A percentile compares a stretch with the other conserved stretches of the same genome.
phyloP scores from a whole-genome alignment of 2,329 filamentous ascomycete species.

The Aspergillus sp. region DNA sequence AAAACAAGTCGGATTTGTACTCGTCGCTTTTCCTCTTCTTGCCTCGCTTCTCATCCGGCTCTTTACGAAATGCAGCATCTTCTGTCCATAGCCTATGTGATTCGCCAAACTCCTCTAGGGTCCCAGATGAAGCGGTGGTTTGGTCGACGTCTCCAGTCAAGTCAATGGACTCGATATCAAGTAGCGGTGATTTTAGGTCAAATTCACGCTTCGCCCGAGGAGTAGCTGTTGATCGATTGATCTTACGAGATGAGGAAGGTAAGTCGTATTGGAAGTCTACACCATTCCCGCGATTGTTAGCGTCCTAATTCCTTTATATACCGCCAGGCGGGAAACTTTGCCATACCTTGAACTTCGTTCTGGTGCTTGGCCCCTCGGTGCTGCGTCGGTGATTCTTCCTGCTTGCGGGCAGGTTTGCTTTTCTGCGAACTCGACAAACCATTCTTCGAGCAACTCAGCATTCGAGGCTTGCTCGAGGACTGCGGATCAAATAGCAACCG shows the following conservation, averaged over 20 bases:
- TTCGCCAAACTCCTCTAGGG: slow-evolving; percentile 37
- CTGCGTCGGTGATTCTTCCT: slow-evolving; percentile 7
- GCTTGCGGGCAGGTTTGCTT: slow-evolving; percentile 11
- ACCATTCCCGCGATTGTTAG: slow-evolving; percentile 3
- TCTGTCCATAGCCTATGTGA: slow-evolving; percentile 40
- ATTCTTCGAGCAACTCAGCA: slow-evolving; percentile 29
- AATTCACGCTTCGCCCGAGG: slow-evolving; percentile 13
- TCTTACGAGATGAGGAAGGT: slow-evolving; percentile 13
- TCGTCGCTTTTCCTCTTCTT: slow-evolving; percentile 49
- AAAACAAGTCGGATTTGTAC: slow-evolving; percentile 34
- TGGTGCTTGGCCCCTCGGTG: slow-evolving; percentile 2
- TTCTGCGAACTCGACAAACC: slow-evolving; percentile 14
- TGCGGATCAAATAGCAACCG: slow-evolving; percentile 38
- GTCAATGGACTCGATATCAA: slow-evolving; percentile 42
- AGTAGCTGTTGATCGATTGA: slow-evolving; percentile 12
- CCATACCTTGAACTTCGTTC: slow-evolving; percentile 21
- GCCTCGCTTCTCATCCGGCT: slow-evolving; percentile 33
- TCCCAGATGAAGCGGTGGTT: slow-evolving; percentile 33
- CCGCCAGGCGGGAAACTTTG: neutral
- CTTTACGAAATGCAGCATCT: slow-evolving; percentile 34
- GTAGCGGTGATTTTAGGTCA: slow-evolving; percentile 11
- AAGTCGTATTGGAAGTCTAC: slow-evolving; percentile 13
- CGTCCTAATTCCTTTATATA: neutral
- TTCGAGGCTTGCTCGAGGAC: slow-evolving; percentile 34
- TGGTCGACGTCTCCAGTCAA: slow-evolving; percentile 35